These are phyloP conservation scores for Corylus heterophylla DNA, from an alignment of 306 rosid species.

Conservation along the genomic window DNA sequence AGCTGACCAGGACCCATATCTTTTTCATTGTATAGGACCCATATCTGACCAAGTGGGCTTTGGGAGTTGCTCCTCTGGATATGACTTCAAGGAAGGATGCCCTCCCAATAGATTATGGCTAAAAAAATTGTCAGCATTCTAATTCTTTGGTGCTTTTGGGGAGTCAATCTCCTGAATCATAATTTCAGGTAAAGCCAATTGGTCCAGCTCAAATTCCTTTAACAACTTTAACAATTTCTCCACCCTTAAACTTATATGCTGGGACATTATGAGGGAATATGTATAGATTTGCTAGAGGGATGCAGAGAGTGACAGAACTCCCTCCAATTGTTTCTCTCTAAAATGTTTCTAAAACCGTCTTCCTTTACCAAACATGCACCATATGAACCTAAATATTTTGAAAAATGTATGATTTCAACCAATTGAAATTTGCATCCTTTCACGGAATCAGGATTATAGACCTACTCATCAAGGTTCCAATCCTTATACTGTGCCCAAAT, in stretches of 20 bases:
- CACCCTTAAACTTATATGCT: too few relatives aligned
- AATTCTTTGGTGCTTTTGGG: too few relatives aligned
- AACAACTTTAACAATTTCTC: too few relatives aligned
- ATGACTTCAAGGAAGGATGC: neutral
- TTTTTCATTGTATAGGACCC: too few relatives aligned
- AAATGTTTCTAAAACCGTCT: constrained; percentile 17
- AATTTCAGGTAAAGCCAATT: too few relatives aligned
- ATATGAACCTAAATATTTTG: constrained; percentile 19
- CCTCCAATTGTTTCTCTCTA: constrained; percentile 19
- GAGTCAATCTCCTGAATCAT: too few relatives aligned
- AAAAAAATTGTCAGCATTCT: too few relatives aligned
- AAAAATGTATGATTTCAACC: constrained; percentile 26
- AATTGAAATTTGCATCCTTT: constrained; percentile 10
- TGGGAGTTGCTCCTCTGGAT: too few relatives aligned
- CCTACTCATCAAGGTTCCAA: constrained; percentile 24
- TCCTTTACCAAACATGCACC: constrained; percentile 20
- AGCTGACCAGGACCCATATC: too few relatives aligned
- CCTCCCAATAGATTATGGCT: neutral
- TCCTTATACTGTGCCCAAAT: constrained; percentile 26
- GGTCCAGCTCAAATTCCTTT: too few relatives aligned
- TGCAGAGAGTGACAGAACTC: neutral
- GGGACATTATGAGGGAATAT: too few relatives aligned
- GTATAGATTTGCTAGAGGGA: constrained; percentile 12
- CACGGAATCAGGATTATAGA: neutral
- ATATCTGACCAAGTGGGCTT: too few relatives aligned